phyloP scores from a whole-genome alignment of 768 basidiomycete species.

The Mrakia frigida region DNA sequence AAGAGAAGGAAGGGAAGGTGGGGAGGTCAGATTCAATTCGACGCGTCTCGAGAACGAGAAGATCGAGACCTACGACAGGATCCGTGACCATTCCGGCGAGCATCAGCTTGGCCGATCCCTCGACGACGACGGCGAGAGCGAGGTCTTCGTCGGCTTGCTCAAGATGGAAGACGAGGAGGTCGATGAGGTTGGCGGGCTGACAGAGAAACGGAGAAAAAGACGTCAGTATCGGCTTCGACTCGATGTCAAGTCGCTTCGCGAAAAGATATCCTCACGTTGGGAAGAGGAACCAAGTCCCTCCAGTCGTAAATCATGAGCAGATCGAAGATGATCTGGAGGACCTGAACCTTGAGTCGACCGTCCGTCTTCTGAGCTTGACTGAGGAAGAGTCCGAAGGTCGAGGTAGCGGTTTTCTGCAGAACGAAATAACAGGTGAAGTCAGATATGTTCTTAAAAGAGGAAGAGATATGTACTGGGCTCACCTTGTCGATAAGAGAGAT shows the following conservation, averaged over 20 bases:
- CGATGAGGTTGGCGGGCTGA: neutral
- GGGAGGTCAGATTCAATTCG: neutral
- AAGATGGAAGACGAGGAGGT: neutral
- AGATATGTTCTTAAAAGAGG: neutral
- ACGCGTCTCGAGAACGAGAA: neutral
- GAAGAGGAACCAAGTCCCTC: slow-evolving; percentile 37
- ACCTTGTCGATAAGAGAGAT: slow-evolving; percentile 69
- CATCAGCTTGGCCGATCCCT: slow-evolving; percentile 82
- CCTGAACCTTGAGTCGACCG: slow-evolving; percentile 59
- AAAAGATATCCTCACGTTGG: neutral
- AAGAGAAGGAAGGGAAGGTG: neutral
- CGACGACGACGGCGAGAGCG: slow-evolving; percentile 65
- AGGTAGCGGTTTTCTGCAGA: slow-evolving; percentile 22
- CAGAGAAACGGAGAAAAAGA: neutral
- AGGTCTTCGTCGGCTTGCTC: slow-evolving; percentile 51
- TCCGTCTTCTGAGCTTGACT: slow-evolving; percentile 65
- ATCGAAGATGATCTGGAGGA: slow-evolving; percentile 81
- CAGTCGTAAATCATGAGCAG: slow-evolving; percentile 76
- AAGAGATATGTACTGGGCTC: slow-evolving; percentile 45
- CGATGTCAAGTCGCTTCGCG: too few relatives aligned
- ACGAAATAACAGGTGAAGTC: neutral
- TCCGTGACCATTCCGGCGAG: slow-evolving; percentile 70
- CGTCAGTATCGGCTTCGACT: neutral
- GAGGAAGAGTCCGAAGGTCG: slow-evolving; percentile 58
- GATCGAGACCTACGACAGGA: slow-evolving; percentile 53